Percentiles rank a stretch among this genome's conserved stretches.
Evolutionary conservation across 176 grass and related monocot genomes (phyloP).

Genomic region (Olyra latifolia): DNA sequence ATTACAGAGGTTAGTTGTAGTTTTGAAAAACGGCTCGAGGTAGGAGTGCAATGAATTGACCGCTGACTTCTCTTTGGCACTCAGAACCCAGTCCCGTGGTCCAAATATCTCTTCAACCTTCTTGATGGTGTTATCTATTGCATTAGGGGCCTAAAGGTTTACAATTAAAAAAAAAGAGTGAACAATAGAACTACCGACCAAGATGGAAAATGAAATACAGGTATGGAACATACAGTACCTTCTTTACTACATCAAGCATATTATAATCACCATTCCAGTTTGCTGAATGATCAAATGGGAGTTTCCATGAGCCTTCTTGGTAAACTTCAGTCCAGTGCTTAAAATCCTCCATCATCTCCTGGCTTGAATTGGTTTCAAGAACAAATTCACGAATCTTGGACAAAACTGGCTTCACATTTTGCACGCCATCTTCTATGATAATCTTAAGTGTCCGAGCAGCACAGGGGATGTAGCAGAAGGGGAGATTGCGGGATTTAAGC

Average conservation of each 20-base stretch:
- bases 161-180: background rate
- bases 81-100: conserved; percentile 54
- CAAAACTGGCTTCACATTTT: conserved; percentile 63
- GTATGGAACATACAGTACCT: conserved; percentile 46
- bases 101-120: conserved; percentile 80
- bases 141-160: conserved; percentile 63
- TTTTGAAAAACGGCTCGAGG: conserved; percentile 91
- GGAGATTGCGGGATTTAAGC: conserved; percentile 61
- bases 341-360: conserved; percentile 72
- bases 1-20: conserved; percentile 84
- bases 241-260: conserved; percentile 82
- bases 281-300: conserved; percentile 71
- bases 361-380: conserved; percentile 56
- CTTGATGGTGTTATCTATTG: conserved; percentile 79
- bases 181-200: conserved; percentile 7
- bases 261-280: conserved; percentile 76
- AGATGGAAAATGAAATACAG: conserved; percentile 21
- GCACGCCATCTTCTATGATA: conserved; percentile 71
- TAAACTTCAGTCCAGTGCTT: conserved; percentile 73
- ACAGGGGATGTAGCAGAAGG: conserved; percentile 87
- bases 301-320: conserved; percentile 84
- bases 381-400: conserved; percentile 86
- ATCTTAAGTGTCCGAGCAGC: conserved; percentile 65
- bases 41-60: conserved; percentile 67
- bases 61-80: conserved; percentile 53